A percentile compares a stretch with the other conserved stretches of the same genome.
phyloP scores from a whole-genome alignment of 306 rosid species.

The Corylus heterophylla region DNA sequence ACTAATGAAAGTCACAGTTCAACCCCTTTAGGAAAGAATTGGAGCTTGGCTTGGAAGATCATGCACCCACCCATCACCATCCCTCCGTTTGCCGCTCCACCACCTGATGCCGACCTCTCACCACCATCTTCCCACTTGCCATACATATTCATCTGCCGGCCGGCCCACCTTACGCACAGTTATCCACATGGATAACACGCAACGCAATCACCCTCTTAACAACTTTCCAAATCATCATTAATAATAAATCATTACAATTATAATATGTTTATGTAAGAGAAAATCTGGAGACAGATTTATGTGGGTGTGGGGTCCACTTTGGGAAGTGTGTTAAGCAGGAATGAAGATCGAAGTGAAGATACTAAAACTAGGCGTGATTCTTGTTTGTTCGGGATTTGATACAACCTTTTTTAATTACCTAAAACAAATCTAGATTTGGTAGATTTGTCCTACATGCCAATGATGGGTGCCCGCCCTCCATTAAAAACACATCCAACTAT shows the following conservation, averaged over 20 bases:
- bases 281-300: background rate
- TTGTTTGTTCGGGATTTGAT: slow-evolving; percentile 40
- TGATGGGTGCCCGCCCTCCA: slow-evolving; percentile 10
- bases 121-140: background rate
- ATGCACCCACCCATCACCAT: slow-evolving; percentile 10
- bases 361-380: slow-evolving; percentile 21
- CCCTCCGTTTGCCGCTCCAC: slow-evolving; percentile 15
- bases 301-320: slow-evolving; percentile 16
- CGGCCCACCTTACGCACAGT: slow-evolving; percentile 13
- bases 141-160: background rate
- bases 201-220: background rate
- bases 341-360: slow-evolving; percentile 33
- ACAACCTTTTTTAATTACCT: slow-evolving; percentile 24
- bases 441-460: slow-evolving; percentile 47
- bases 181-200: slow-evolving; percentile 1
- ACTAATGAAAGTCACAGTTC: slow-evolving; percentile 48
- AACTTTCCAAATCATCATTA: background rate
- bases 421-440: slow-evolving; percentile 28
- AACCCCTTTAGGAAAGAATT: slow-evolving; percentile 28
- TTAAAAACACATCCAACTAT: slow-evolving; percentile 19
- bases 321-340: slow-evolving; percentile 13
- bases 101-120: slow-evolving; percentile 42
- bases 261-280: background rate
- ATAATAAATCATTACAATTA: background rate
- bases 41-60: slow-evolving; percentile 51